Evolutionary conservation across 2,329 filamentous ascomycete genomes (phyloP).

Genomic region (Talaromyces sp.): DNA sequence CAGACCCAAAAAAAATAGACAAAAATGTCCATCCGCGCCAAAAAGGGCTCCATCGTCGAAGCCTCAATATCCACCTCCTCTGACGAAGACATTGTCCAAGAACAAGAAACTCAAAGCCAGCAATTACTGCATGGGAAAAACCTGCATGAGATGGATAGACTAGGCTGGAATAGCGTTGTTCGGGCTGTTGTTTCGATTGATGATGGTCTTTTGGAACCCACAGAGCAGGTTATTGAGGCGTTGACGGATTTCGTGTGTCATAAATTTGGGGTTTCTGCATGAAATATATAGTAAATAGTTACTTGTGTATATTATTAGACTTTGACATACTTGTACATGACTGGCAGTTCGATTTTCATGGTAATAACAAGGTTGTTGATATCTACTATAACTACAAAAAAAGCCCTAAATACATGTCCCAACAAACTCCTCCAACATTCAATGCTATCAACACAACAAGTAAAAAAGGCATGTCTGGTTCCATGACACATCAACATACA

Average conservation of each 20-base stretch:
- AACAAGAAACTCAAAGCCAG: conserved; percentile 29
- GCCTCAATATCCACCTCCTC: conserved; percentile 34
- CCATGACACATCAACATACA: neutral
- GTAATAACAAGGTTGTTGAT: neutral
- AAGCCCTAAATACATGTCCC: neutral
- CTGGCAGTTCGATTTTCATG: neutral
- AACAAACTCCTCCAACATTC: neutral
- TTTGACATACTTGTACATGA: neutral
- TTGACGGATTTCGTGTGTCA: conserved; percentile 9
- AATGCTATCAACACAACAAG: neutral
- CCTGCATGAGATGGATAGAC: conserved; percentile 44
- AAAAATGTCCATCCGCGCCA: conserved; percentile 35
- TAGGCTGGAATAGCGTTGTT: conserved; percentile 18
- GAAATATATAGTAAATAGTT: neutral
- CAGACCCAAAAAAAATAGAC: conserved; percentile 25
- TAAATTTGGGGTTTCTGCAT: conserved; percentile 7
- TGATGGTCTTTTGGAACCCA: neutral
- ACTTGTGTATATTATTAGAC: neutral
- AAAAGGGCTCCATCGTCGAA: conserved; percentile 36
- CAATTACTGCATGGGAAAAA: conserved; percentile 33
- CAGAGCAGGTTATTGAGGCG: conserved; percentile 3
- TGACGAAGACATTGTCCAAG: conserved; percentile 21
- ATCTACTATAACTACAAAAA: neutral
- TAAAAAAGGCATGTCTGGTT: neutral
- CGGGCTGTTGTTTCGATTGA: neutral